Evolutionary conservation across 345 rosid genomes (phyloP).

Genomic region (Lepidium didymum): DNA sequence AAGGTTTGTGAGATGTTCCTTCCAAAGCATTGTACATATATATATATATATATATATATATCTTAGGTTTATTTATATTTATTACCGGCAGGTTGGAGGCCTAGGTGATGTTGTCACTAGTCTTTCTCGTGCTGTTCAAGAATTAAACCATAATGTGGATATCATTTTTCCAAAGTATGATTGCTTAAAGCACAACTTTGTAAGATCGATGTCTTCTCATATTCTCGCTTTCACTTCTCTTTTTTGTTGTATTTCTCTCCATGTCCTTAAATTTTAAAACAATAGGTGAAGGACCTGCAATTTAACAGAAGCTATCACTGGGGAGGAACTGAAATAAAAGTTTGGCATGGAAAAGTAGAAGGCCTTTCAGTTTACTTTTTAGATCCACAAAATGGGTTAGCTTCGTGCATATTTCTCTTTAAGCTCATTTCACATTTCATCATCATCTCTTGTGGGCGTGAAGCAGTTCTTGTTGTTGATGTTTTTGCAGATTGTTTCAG

Average conservation of each 20-base stretch:
- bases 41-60: not conserved
- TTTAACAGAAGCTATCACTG: conserved; percentile 60
- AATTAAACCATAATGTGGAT: conserved; percentile 77
- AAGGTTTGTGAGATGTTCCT: conserved; percentile 40
- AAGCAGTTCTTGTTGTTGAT: conserved; percentile 10
- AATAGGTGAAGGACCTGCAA: conserved; percentile 69
- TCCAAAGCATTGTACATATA: not conserved
- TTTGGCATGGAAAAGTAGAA: conserved; percentile 89
- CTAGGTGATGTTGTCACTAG: conserved; percentile 95
- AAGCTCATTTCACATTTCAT: not conserved
- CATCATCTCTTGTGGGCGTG: not conserved
- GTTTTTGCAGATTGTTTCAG: conserved; percentile 48
- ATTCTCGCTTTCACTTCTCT: not conserved
- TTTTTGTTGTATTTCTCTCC: not conserved
- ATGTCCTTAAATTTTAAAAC: not conserved
- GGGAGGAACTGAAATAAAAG: conserved; percentile 88
- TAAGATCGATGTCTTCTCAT: conserved; percentile 40
- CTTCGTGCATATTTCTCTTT: conserved; percentile 8
- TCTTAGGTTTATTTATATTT: conserved; percentile 1
- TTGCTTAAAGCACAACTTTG: conserved; percentile 63
- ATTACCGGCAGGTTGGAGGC: conserved; percentile 78
- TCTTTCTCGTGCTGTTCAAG: conserved; percentile 97
- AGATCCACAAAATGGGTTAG: conserved; percentile 86
- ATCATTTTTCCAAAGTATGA: conserved; percentile 87
- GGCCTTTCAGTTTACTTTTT: conserved; percentile 83